Evolutionary conservation across 345 rosid species (phyloP), one percentile per base, ranked within the genome.

Genomic region (Eucalyptus microcorys): DNA sequence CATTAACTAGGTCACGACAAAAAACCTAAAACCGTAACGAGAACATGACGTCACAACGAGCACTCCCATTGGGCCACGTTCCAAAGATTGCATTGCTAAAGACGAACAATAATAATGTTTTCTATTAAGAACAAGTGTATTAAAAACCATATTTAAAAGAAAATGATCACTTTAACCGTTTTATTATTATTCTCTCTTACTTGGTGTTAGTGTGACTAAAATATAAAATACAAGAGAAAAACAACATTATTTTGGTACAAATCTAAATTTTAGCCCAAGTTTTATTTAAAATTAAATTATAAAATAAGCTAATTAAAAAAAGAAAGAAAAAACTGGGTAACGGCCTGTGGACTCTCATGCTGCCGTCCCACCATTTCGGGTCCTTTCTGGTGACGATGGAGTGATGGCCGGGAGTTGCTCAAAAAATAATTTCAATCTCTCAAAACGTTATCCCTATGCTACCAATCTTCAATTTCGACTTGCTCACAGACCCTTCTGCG

Each of bases 321-420:
- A 24, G 3, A 24, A 24, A 24, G 3, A 8, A 55, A 55, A 55
- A 55, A 55, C 6, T 24, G 6, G 14, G 30, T 24, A 22, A 24
- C 3, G 13, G 14, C 30, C 13, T 24, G 5, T 2, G 22, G 5
- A 24, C 27, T 24, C 61, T 55, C 13, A 10, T 3, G 0, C 30
- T 19, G 30, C 61, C 3, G 3, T 22, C 61, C 61, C 61, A 55
- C 30, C 30, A 55, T 9, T 10, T 52, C 0, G 2, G 24, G 57
- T 24, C 57, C 24, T 52, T 52, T 52, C 10, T 19, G 2, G 57
- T 52, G 24, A 52, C 1, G 24, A 52, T 19, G 26, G 10, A 9
- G 4, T 19, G 55, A 55, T 9, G 30, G 61, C 3, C 30, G 13
- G 27, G 27, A 55, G 61, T 55, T 10, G 5, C 61, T 24, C 5